Conservation (phyloP, 2,329 filamentous ascomycete species). For the Curvularia lunata region DNA sequence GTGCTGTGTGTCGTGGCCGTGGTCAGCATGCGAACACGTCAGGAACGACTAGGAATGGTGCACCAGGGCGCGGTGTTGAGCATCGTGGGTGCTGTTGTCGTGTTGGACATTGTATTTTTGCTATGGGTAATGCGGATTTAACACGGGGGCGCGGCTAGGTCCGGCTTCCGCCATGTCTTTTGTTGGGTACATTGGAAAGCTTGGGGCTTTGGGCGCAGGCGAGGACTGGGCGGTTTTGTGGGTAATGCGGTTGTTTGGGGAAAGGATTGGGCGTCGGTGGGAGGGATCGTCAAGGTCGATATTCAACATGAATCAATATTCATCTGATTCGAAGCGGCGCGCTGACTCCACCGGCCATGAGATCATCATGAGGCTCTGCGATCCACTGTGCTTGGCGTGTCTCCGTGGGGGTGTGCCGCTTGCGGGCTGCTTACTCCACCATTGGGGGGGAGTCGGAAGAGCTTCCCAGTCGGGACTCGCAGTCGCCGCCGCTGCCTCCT, state of each 20-base stretch:
- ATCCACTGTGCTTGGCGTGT: conserved; percentile 14
- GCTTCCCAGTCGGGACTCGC: background rate
- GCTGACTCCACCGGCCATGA: conserved; percentile 15
- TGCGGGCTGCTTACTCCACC: conserved; percentile 10
- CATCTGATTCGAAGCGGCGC: background rate
- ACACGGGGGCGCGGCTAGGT: background rate
- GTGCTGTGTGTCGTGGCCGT: conserved; percentile 45
- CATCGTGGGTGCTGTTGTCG: conserved; percentile 34
- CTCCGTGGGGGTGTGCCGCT: conserved; percentile 14
- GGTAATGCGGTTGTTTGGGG: conserved; percentile 3
- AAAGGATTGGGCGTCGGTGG: conserved; percentile 9
- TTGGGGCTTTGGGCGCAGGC: background rate
- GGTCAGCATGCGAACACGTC: conserved; percentile 41
- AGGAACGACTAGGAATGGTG: conserved; percentile 39
- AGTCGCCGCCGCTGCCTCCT: background rate
- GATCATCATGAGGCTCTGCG: conserved; percentile 24
- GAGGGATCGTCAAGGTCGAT: conserved; percentile 1
- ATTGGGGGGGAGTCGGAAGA: conserved; percentile 5
- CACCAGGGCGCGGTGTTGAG: conserved; percentile 40
- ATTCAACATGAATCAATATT: conserved; percentile 9
- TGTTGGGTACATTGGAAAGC: conserved; percentile 4
- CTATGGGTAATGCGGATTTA: conserved; percentile 38
- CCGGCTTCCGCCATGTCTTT: background rate
- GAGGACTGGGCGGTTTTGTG: background rate
- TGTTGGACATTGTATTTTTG: conserved; percentile 39